These are phyloP conservation scores for Blastobotrys malaysiensis DNA, from an alignment of 1,139 yeast species.

Conservation along the genomic window DNA sequence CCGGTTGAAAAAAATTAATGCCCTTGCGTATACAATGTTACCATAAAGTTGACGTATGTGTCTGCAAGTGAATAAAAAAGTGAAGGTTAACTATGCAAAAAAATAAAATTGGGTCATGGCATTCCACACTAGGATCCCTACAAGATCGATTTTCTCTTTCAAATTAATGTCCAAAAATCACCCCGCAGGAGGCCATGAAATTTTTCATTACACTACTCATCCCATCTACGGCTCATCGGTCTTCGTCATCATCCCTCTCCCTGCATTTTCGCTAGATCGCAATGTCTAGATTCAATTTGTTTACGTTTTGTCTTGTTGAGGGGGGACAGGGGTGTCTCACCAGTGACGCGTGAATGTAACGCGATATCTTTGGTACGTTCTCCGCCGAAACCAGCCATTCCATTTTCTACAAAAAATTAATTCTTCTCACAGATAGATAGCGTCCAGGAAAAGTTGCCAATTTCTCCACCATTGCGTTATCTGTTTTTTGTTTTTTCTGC, in stretches of 20 bases:
- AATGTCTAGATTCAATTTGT: background rate
- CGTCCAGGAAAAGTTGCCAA: background rate
- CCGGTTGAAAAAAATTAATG: background rate
- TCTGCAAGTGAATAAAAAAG: background rate
- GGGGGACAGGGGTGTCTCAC: background rate
- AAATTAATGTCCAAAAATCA: too few relatives aligned
- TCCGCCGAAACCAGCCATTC: background rate
- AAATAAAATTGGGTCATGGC: too few relatives aligned
- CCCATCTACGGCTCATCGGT: background rate
- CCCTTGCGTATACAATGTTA: background rate
- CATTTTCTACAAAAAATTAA: background rate
- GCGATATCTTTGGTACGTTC: background rate
- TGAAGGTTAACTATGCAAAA: background rate
- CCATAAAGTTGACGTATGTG: background rate
- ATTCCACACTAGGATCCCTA: too few relatives aligned
- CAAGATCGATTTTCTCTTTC: too few relatives aligned
- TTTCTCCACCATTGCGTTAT: background rate
- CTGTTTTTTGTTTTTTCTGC: background rate
- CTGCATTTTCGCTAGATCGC: background rate
- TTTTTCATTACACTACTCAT: background rate
- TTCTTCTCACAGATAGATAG: background rate
- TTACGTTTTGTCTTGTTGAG: background rate
- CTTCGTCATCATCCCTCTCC: background rate
- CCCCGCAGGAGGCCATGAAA: too few relatives aligned
- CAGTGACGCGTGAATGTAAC: background rate